Percentiles rank a stretch among this genome's conserved stretches.
Evolutionary conservation across 2,329 filamentous ascomycete species (phyloP).

Genomic region (Ilyonectria sp.): DNA sequence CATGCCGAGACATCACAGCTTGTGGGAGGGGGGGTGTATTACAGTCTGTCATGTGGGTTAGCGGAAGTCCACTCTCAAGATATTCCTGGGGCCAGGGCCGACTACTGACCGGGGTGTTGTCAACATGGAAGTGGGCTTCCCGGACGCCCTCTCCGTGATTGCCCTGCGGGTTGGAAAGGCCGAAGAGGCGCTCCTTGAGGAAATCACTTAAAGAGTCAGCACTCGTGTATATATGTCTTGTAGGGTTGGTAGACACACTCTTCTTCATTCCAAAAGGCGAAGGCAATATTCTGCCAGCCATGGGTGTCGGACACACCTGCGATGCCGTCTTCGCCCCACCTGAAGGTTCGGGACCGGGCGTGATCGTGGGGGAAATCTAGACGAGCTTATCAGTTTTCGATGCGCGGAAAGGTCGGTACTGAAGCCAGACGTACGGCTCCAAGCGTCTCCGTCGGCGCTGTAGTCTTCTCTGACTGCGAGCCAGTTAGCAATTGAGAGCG

Average conservation of each 20-base stretch:
- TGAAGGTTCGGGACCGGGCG: slow-evolving; percentile 87
- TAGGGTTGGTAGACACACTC: slow-evolving; percentile 71
- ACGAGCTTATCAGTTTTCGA: slow-evolving; percentile 36
- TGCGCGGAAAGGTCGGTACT: slow-evolving; percentile 4
- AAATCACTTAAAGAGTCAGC: slow-evolving; percentile 78
- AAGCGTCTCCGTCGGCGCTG: slow-evolving; percentile 89
- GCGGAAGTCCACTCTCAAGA: slow-evolving; percentile 17
- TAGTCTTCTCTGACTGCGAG: slow-evolving; percentile 88
- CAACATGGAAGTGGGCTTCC: slow-evolving; percentile 95
- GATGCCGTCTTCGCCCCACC: slow-evolving; percentile 98
- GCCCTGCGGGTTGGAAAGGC: slow-evolving; percentile 94
- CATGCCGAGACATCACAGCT: not conserved
- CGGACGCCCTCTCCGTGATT: slow-evolving; percentile 98
- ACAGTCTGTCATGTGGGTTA: slow-evolving; percentile 60
- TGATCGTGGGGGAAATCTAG: slow-evolving; percentile 95
- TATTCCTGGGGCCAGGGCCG: not conserved
- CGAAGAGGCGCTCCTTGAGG: slow-evolving; percentile 95
- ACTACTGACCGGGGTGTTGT: slow-evolving; percentile 83
- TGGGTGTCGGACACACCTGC: slow-evolving; percentile 94
- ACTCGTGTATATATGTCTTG: slow-evolving; percentile 3
- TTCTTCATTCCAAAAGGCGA: slow-evolving; percentile 98
- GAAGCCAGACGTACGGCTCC: slow-evolving; percentile 81
- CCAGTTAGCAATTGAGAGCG: slow-evolving; percentile 44
- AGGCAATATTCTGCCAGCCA: slow-evolving; percentile 91
- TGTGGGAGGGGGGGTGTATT: slow-evolving; percentile 41